Conservation (phyloP, 257 asterid species). For the Ajuga chamaepitys region DNA sequence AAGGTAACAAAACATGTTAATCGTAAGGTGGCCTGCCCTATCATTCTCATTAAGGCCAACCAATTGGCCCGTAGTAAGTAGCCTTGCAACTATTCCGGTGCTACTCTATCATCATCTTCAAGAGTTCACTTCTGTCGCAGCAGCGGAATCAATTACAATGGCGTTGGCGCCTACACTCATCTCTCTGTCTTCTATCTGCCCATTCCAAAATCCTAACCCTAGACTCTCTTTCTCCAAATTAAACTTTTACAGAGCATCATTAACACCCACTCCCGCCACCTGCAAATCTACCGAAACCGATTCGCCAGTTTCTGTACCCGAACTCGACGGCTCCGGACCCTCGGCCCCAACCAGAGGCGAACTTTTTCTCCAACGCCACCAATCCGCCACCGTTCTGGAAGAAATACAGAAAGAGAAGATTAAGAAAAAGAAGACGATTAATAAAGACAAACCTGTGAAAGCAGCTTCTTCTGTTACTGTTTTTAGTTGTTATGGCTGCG, state of each 20-base stretch:
- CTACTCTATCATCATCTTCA: neutral
- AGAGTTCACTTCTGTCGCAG: neutral
- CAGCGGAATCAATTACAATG: slow-evolving; percentile 22
- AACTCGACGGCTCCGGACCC: slow-evolving; percentile 67
- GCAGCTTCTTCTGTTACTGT: slow-evolving; percentile 23
- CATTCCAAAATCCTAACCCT: slow-evolving; percentile 19
- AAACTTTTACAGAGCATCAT: slow-evolving; percentile 12
- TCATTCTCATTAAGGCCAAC: too few relatives aligned
- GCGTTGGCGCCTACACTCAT: slow-evolving; percentile 65
- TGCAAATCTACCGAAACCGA: slow-evolving; percentile 41
- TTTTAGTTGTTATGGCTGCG: slow-evolving; percentile 82
- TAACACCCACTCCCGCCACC: slow-evolving; percentile 19
- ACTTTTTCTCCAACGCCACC: slow-evolving; percentile 55
- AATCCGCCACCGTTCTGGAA: slow-evolving; percentile 27
- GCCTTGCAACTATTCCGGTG: too few relatives aligned
- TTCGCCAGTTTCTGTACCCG: slow-evolving; percentile 25
- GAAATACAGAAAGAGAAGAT: slow-evolving; percentile 32
- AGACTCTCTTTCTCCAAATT: slow-evolving; percentile 14
- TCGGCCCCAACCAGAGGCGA: slow-evolving; percentile 86
- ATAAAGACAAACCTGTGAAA: slow-evolving; percentile 37
- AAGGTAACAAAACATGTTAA: too few relatives aligned
- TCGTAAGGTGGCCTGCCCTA: too few relatives aligned
- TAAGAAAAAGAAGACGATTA: slow-evolving; percentile 31
- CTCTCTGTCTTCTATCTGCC: slow-evolving; percentile 27
- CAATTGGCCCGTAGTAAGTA: too few relatives aligned